Percentiles rank a stretch among this genome's conserved stretches.
Conservation (phyloP, 805 yeast genomes). For the Candida vaughaniae region DNA sequence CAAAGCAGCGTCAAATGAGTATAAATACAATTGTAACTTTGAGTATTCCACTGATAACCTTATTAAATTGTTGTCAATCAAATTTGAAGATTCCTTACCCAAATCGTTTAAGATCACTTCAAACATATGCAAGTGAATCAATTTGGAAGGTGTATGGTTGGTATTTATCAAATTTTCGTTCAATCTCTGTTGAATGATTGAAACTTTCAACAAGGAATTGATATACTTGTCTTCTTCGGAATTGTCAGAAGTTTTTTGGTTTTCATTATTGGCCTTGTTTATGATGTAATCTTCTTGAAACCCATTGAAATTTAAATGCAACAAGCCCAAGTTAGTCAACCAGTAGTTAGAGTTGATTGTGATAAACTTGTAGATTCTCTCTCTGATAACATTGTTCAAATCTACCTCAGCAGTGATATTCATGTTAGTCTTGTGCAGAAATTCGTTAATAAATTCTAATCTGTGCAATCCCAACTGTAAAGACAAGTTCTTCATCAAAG, state of each 20-base stretch:
- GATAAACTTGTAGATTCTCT: conserved; percentile 42
- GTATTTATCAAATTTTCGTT: conserved; percentile 35
- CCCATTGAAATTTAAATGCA: conserved; percentile 29
- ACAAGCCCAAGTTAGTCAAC: conserved; percentile 39
- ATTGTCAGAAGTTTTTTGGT: conserved; percentile 8
- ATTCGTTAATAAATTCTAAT: conserved; percentile 40
- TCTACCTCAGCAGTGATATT: conserved; percentile 25
- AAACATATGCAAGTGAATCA: conserved; percentile 42
- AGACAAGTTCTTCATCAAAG: conserved; percentile 38
- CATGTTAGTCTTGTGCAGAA: conserved; percentile 34
- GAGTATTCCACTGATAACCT: conserved; percentile 35
- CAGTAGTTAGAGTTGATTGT: conserved; percentile 44
- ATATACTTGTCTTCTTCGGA: conserved; percentile 20
- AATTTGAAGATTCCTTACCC: conserved; percentile 15
- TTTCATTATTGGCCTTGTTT: conserved; percentile 27
- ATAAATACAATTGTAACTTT: conserved; percentile 37
- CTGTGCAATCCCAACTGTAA: conserved; percentile 45
- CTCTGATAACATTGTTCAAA: conserved; percentile 34
- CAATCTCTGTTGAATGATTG: conserved; percentile 39
- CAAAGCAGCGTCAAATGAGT: conserved; percentile 28
- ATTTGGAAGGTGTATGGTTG: conserved; percentile 22
- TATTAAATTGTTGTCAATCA: conserved; percentile 24
- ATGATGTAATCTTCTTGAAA: conserved; percentile 37
- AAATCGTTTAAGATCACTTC: conserved; percentile 38
- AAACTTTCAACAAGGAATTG: conserved; percentile 27